Percentiles rank a stretch among this genome's conserved stretches.
phyloP scores from a whole-genome alignment of 2,329 filamentous ascomycete species.

The Plectosphaerella sp. region DNA sequence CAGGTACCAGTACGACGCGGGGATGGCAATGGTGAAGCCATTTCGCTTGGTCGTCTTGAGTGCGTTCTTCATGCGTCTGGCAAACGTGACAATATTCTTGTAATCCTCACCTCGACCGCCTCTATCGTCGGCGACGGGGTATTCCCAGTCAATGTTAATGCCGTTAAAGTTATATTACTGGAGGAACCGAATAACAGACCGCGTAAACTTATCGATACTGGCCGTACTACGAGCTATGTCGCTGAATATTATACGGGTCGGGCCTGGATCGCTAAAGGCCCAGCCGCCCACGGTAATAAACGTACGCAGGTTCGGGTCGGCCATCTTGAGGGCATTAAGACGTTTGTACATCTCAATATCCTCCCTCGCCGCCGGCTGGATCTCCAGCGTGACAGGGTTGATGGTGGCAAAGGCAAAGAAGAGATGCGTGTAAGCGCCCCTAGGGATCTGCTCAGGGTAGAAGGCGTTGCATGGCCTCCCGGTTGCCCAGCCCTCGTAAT shows the following conservation, averaged over 20 bases:
- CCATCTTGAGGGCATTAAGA: slow-evolving; percentile 24
- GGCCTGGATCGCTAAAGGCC: slow-evolving; percentile 25
- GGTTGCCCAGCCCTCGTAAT: slow-evolving; percentile 18
- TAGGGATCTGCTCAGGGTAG: slow-evolving; percentile 18
- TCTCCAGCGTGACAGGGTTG: slow-evolving; percentile 20
- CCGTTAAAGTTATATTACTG: slow-evolving; percentile 36
- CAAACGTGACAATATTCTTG: slow-evolving; percentile 21
- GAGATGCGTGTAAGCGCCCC: slow-evolving; percentile 23
- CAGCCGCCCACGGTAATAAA: slow-evolving; percentile 37
- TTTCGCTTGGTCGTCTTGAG: slow-evolving; percentile 6
- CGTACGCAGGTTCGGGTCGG: slow-evolving; percentile 23
- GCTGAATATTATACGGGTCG: slow-evolving; percentile 17
- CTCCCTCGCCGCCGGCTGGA: slow-evolving; percentile 7
- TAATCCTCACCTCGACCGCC: slow-evolving; percentile 28
- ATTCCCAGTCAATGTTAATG: slow-evolving; percentile 41
- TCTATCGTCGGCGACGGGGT: slow-evolving; percentile 27
- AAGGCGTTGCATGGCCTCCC: slow-evolving; percentile 5
- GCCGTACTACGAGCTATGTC: slow-evolving; percentile 22
- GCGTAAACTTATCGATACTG: slow-evolving; percentile 29
- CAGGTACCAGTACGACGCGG: slow-evolving; percentile 21
- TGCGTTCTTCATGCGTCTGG: slow-evolving; percentile 12
- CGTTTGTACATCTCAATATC: slow-evolving; percentile 17
- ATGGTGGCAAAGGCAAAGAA: slow-evolving; percentile 29
- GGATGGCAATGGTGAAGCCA: slow-evolving; percentile 19
- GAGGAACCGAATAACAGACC: slow-evolving; percentile 32